A percentile compares a stretch with the other conserved stretches of the same genome.
phyloP scores from a whole-genome alignment of 768 basidiomycete species.

The Amanita thiersii region DNA sequence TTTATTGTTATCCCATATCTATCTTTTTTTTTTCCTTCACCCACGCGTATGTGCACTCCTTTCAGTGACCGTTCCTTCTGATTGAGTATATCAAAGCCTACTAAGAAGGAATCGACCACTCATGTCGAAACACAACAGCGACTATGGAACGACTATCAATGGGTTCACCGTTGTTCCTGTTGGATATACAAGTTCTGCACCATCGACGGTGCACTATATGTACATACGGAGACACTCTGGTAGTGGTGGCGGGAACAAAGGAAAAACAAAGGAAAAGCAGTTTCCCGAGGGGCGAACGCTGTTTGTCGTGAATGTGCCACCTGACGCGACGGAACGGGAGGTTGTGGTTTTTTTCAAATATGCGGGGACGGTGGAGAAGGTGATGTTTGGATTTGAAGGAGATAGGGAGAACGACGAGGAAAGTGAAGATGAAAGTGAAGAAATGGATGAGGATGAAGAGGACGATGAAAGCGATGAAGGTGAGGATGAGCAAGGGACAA shows the following conservation, averaged over 20 bases:
- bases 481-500: slow-evolving; percentile 24
- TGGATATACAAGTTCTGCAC: slow-evolving; percentile 33
- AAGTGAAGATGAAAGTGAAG: slow-evolving; percentile 30
- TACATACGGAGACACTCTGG: slow-evolving; percentile 64
- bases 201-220: slow-evolving; percentile 51
- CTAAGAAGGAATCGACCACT: neutral
- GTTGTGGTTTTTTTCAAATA: slow-evolving; percentile 68
- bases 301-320: slow-evolving; percentile 85
- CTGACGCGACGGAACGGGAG: slow-evolving; percentile 81
- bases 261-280: neutral
- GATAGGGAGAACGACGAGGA: slow-evolving; percentile 35
- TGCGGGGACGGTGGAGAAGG: slow-evolving; percentile 70
- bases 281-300: slow-evolving; percentile 60
- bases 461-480: slow-evolving; percentile 15
- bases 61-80: neutral
- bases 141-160: slow-evolving; percentile 23
- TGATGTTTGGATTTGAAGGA: slow-evolving; percentile 41
- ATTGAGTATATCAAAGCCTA: neutral
- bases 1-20: slow-evolving; percentile 9
- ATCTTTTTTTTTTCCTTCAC: too few species aligned
- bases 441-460: slow-evolving; percentile 16
- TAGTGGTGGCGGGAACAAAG: slow-evolving; percentile 24
- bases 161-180: slow-evolving; percentile 45
- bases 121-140: too few species aligned
- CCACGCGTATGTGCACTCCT: too few species aligned